phyloP scores from a whole-genome alignment of 2,329 filamentous ascomycete genomes.

The Trichoderma polysporum region DNA sequence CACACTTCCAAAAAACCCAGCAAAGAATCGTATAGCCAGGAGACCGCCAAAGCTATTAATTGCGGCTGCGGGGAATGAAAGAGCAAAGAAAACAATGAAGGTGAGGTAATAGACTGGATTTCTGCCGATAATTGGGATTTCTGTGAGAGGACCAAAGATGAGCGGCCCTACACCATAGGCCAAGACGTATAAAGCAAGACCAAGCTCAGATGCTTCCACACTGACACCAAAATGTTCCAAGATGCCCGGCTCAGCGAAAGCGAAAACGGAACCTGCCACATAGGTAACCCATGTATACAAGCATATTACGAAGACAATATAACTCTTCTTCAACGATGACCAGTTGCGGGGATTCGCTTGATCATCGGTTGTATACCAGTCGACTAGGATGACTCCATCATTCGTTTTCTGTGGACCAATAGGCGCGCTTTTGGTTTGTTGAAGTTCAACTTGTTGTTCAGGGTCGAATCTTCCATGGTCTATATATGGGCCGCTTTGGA shows the following conservation, averaged over 20 bases:
- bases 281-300: slow-evolving; percentile 13
- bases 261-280: background rate
- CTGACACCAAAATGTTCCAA: background rate
- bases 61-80: background rate
- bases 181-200: slow-evolving; percentile 12
- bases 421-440: background rate
- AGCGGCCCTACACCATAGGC: slow-evolving; percentile 4
- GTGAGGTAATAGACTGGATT: slow-evolving; percentile 7
- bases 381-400: slow-evolving; percentile 17
- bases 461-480: background rate
- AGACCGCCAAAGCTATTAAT: slow-evolving; percentile 42
- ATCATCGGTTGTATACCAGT: slow-evolving; percentile 20
- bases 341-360: slow-evolving; percentile 19
- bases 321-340: slow-evolving; percentile 9
- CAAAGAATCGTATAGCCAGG: slow-evolving; percentile 61
- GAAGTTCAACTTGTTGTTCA: slow-evolving; percentile 1
- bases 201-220: slow-evolving; percentile 4
- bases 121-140: slow-evolving; percentile 3
- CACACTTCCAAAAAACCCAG: slow-evolving; percentile 64
- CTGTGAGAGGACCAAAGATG: background rate
- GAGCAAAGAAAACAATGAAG: slow-evolving; percentile 1
- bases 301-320: slow-evolving; percentile 8
- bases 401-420: slow-evolving; percentile 8
- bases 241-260: background rate
- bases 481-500: background rate